Percentiles rank a stretch among this genome's conserved stretches.
Conservation (phyloP, 805 yeast species). For the Candida vartiovaarae region DNA sequence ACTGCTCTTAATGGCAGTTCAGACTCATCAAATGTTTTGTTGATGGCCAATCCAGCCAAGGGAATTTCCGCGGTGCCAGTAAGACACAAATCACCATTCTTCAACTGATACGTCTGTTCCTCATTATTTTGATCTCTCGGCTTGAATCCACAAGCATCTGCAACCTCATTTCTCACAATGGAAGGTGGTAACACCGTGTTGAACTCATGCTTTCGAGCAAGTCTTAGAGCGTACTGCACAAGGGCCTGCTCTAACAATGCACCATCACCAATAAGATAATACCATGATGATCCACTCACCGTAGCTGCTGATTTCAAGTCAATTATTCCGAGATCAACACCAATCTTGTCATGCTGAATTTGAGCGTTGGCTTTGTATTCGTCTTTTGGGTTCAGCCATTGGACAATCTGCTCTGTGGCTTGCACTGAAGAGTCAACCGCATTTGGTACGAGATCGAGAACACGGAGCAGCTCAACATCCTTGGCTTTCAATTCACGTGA, state of each 20-base stretch:
- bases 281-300: conserved; percentile 79
- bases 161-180: conserved; percentile 68
- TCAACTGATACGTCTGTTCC: conserved; percentile 70
- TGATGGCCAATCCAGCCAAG: conserved; percentile 69
- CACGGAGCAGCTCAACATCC: conserved; percentile 30
- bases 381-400: conserved; percentile 40
- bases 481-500: conserved; percentile 17
- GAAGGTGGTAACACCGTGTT: conserved; percentile 75
- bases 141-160: conserved; percentile 88
- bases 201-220: conserved; percentile 65
- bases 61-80: conserved; percentile 97
- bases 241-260: conserved; percentile 88
- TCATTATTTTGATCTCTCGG: conserved; percentile 88
- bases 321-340: conserved; percentile 54
- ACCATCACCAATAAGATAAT: conserved; percentile 76
- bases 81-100: conserved; percentile 50
- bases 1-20: conserved; percentile 54
- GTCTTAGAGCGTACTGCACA: conserved; percentile 64
- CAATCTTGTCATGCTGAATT: conserved; percentile 66
- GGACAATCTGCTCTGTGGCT: conserved; percentile 36
- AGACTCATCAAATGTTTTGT: conserved; percentile 34
- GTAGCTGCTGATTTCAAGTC: conserved; percentile 69
- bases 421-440: conserved; percentile 43
- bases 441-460: conserved; percentile 58
- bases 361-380: conserved; percentile 21